Percentiles rank a stretch among this genome's conserved stretches.
Evolutionary conservation across 441 rosid species (phyloP).

Genomic region (Syzygium syzygioides): DNA sequence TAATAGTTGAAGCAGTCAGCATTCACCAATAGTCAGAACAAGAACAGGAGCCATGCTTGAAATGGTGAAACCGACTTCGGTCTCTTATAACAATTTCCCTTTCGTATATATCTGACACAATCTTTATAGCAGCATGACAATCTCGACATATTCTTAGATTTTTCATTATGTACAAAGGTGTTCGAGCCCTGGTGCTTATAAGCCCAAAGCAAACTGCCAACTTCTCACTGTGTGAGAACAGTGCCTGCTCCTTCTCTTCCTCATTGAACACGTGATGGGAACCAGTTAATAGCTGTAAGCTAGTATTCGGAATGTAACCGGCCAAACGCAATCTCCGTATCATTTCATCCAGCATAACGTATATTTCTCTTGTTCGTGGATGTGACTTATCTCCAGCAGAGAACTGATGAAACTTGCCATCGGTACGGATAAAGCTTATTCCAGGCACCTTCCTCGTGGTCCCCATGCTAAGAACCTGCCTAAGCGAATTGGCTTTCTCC

Average conservation of each 20-base stretch:
- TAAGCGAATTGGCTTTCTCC: conserved; percentile 38
- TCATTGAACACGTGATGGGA: conserved; percentile 20
- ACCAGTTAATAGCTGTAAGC: conserved; percentile 33
- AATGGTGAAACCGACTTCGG: conserved; percentile 74
- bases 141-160: conserved; percentile 72
- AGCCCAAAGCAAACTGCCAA: conserved; percentile 74
- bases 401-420: conserved; percentile 57
- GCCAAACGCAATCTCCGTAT: conserved; percentile 42
- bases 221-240: conserved; percentile 75
- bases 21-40: conserved; percentile 78
- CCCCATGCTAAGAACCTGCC: conserved; percentile 40
- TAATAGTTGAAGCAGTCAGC: background rate
- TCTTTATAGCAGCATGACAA: conserved; percentile 72
- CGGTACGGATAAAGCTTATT: conserved; percentile 54
- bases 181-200: conserved; percentile 44
- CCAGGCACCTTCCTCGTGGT: conserved; percentile 69
- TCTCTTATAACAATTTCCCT: conserved; percentile 67
- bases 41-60: conserved; percentile 66
- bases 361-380: conserved; percentile 39
- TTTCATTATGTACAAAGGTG: conserved; percentile 54
- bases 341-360: conserved; percentile 47
- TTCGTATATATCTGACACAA: conserved; percentile 49
- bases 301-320: conserved; percentile 51
- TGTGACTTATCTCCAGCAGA: conserved; percentile 74
- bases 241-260: conserved; percentile 75